Evolutionary conservation across 2,329 filamentous ascomycete genomes (phyloP).

Genomic region (Fusarium sp.): DNA sequence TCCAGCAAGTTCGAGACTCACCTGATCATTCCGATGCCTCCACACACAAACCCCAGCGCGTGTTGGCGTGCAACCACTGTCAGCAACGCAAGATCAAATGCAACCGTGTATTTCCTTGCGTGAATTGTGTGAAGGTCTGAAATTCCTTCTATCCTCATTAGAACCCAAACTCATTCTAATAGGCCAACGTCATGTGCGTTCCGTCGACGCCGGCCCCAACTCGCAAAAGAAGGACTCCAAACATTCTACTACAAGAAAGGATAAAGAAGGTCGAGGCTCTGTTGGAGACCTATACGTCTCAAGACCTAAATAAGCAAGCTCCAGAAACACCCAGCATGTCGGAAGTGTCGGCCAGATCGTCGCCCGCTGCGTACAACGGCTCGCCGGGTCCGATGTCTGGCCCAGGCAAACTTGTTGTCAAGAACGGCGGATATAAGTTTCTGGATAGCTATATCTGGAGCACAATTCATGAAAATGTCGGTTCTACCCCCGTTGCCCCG

Average conservation of each 20-base stretch:
- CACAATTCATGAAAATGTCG: constrained; percentile 13
- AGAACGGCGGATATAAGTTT: constrained; percentile 22
- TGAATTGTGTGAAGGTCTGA: constrained; percentile 5
- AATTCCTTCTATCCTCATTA: fast-evolving
- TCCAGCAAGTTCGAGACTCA: constrained; percentile 7
- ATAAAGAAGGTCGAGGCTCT: constrained; percentile 24
- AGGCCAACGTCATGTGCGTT: constrained; percentile 11
- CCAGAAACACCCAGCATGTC: not conserved
- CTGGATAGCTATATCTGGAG: constrained; percentile 12
- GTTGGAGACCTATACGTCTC: constrained; percentile 6
- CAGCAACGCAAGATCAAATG: constrained; percentile 31
- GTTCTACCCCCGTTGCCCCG: fast-evolving
- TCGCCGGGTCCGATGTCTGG: not conserved
- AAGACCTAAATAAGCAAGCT: not conserved
- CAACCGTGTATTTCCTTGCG: constrained; percentile 25
- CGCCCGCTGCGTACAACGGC: not conserved
- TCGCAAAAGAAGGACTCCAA: constrained; percentile 24
- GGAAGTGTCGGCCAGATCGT: constrained; percentile 3
- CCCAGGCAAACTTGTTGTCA: constrained; percentile 14
- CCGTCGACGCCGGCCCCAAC: constrained; percentile 21
- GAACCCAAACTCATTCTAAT: not conserved
- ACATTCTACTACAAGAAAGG: constrained; percentile 12
- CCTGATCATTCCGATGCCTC: constrained; percentile 22
- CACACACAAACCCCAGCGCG: constrained; percentile 1
- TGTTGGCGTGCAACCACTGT: constrained; percentile 27